Conservation (phyloP, 495 filamentous ascomycete species). For the Aspergillus sparsus region DNA sequence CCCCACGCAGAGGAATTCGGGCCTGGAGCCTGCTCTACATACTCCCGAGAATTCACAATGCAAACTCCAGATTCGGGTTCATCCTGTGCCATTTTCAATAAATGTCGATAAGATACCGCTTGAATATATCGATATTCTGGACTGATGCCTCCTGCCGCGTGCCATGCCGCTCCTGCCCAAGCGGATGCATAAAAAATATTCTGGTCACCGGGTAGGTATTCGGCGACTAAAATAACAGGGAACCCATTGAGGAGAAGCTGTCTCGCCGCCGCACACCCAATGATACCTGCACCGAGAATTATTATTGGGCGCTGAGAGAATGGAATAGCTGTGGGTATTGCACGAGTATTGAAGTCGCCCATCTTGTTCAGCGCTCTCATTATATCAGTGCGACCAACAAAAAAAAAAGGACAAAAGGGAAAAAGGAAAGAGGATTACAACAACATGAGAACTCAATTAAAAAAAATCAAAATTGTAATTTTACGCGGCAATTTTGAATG, state of each 20-base stretch:
- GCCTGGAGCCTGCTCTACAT: conserved; percentile 39
- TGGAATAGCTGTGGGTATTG: conserved; percentile 18
- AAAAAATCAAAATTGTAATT: too few species aligned
- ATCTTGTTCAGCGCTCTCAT: conserved; percentile 19
- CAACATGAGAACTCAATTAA: too few species aligned
- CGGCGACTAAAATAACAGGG: conserved; percentile 41
- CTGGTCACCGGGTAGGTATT: conserved; percentile 46
- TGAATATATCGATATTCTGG: conserved; percentile 43
- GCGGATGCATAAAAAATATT: conserved; percentile 47
- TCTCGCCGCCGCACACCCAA: conserved; percentile 44
- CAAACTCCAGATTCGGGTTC: conserved; percentile 41
- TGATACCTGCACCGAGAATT: conserved; percentile 47
- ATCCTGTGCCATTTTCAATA: conserved; percentile 43
- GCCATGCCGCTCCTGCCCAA: conserved; percentile 51
- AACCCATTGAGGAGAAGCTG: conserved; percentile 43
- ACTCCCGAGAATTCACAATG: conserved; percentile 41
- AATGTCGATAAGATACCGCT: conserved; percentile 40
- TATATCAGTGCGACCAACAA: too few species aligned
- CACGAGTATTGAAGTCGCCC: conserved; percentile 24
- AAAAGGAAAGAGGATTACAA: not conserved
- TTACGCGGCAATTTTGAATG: too few species aligned
- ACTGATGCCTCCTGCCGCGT: conserved; percentile 43
- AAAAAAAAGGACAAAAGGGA: not conserved
- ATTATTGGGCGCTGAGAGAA: conserved; percentile 44
- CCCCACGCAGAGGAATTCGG: conserved; percentile 44